Conservation (phyloP, 2,329 filamentous ascomycete genomes). For the Amylocarpus encephaloides region DNA sequence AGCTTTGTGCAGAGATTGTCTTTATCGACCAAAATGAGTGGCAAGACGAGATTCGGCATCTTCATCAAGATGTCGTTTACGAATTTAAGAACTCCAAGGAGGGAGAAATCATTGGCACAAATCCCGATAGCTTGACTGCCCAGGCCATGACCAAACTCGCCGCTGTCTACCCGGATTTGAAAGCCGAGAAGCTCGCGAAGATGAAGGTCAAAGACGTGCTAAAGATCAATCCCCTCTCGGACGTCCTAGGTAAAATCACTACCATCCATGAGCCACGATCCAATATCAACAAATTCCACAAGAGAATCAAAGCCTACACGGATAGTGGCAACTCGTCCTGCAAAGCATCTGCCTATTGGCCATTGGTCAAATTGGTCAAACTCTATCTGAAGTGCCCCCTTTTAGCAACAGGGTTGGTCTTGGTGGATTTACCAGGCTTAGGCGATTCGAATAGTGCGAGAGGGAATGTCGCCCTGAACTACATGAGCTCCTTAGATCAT, state of each 20-base stretch:
- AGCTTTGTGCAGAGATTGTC: constrained; percentile 39
- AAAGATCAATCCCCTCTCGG: no score
- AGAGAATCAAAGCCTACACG: constrained; percentile 11
- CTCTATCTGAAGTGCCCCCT: constrained; percentile 41
- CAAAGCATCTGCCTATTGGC: constrained; percentile 36
- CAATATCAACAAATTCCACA: neutral
- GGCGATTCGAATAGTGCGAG: constrained; percentile 44
- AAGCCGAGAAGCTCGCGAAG: constrained; percentile 32
- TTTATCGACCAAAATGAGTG: constrained; percentile 17
- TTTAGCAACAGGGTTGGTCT: constrained; percentile 41
- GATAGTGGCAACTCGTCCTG: constrained; percentile 14
- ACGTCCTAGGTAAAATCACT: no score
- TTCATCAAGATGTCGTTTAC: neutral
- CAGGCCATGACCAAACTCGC: constrained; percentile 40
- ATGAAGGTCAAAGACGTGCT: constrained; percentile 1
- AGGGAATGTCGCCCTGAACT: constrained; percentile 37
- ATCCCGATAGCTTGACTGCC: constrained; percentile 15
- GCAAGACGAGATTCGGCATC: constrained; percentile 14
- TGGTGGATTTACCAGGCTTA: constrained; percentile 49
- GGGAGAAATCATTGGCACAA: constrained; percentile 31
- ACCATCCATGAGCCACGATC: neutral
- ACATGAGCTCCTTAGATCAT: constrained; percentile 40
- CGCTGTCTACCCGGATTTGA: constrained; percentile 36
- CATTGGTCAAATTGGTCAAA: constrained; percentile 32
- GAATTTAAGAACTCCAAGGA: constrained; percentile 19